These are phyloP conservation scores for Paspalum vaginatum DNA, from an alignment of 176 grass and related monocot species.

Conservation along the genomic window DNA sequence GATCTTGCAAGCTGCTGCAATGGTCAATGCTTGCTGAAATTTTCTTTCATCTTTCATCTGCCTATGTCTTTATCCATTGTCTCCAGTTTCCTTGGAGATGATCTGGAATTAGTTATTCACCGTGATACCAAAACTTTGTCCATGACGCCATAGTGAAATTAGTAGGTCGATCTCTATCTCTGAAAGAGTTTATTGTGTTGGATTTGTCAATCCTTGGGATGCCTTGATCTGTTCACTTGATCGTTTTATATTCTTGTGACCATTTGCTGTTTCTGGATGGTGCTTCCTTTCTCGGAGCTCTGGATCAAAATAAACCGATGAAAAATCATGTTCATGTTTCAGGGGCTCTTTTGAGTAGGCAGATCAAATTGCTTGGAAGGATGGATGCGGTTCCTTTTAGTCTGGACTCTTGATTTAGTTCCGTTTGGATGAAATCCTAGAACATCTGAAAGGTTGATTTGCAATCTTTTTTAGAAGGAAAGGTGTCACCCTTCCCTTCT, in stretches of 20 bases:
- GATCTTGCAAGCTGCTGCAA: neutral
- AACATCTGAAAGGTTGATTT: no score
- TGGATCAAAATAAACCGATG: no score
- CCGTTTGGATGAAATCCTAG: no score
- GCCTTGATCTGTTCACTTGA: neutral
- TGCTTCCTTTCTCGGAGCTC: neutral
- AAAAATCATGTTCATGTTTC: no score
- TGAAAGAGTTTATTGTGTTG: neutral
- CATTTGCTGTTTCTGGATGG: neutral
- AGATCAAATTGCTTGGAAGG: no score
- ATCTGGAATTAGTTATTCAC: neutral
- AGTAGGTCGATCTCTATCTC: neutral
- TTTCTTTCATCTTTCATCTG: neutral
- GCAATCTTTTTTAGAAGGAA: no score
- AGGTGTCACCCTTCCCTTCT: no score
- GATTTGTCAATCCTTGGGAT: neutral
- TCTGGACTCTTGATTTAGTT: no score
- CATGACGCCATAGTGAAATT: neutral
- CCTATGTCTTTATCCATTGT: conserved; percentile 2
- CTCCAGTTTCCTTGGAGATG: neutral
- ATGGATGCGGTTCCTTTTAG: no score
- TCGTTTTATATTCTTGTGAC: neutral
- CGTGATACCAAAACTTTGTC: neutral
- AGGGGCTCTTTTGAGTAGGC: no score
- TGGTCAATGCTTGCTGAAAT: neutral